These are phyloP conservation scores for Backusella mclennaniae DNA, from an alignment of 192 early-diverging fungal species.

Conservation along the genomic window DNA sequence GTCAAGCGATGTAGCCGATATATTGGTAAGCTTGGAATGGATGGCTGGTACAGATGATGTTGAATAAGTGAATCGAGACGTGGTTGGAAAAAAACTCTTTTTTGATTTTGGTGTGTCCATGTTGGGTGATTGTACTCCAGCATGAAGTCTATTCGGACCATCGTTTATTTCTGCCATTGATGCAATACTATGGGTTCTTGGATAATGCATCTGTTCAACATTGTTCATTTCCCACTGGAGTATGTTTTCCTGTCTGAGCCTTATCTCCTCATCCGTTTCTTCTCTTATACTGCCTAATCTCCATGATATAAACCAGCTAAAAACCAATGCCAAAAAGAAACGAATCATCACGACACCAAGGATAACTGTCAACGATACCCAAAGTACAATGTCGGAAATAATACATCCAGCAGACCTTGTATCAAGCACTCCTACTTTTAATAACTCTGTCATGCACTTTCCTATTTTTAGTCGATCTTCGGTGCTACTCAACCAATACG, in stretches of 20 bases:
- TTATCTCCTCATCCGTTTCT: constrained; percentile 55
- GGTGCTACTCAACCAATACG: constrained; percentile 43
- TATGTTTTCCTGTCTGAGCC: constrained; percentile 40
- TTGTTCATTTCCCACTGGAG: constrained; percentile 42
- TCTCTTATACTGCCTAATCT: constrained; percentile 73
- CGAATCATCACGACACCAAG: constrained; percentile 64
- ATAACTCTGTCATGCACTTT: constrained; percentile 74
- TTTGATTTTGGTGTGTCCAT: constrained; percentile 34
- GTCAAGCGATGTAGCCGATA: not conserved
- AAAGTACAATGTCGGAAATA: constrained; percentile 75
- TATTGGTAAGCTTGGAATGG: not conserved
- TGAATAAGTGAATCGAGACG: constrained; percentile 35
- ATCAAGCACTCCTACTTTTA: constrained; percentile 82
- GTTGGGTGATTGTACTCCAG: constrained; percentile 4
- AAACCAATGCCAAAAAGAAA: constrained; percentile 76
- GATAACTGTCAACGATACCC: constrained; percentile 74
- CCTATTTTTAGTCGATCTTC: constrained; percentile 54
- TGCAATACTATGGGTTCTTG: constrained; percentile 48
- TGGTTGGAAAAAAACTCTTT: constrained; percentile 40
- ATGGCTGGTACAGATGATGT: not conserved
- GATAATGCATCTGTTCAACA: constrained; percentile 49
- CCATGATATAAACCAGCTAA: constrained; percentile 80
- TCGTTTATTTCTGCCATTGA: constrained; percentile 23
- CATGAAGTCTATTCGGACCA: not conserved
- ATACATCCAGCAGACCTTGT: constrained; percentile 81